Evolutionary conservation across 2,329 filamentous ascomycete species (phyloP).

Genomic region (Nemania serpens): DNA sequence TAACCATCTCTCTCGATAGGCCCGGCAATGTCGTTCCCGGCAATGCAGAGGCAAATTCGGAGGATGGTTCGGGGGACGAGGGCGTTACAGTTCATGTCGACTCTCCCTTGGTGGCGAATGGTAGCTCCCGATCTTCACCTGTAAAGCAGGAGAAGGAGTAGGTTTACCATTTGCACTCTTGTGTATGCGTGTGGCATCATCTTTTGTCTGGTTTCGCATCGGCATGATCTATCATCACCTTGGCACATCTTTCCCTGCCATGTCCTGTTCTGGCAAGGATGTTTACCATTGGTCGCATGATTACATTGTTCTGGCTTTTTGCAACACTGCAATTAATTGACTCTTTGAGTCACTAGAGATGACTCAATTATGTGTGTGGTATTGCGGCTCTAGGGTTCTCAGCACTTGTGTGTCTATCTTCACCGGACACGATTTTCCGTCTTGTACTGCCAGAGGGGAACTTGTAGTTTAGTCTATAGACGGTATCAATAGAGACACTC

Average conservation of each 20-base stretch:
- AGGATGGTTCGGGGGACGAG: slow-evolving; percentile 55
- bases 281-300: slow-evolving; percentile 32
- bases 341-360: slow-evolving; percentile 34
- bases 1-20: slow-evolving; percentile 47
- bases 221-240: slow-evolving; percentile 36
- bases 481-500: slow-evolving; percentile 36
- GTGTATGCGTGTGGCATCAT: slow-evolving; percentile 33
- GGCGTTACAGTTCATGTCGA: slow-evolving; percentile 60
- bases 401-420: slow-evolving; percentile 36
- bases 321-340: slow-evolving; percentile 31
- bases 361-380: slow-evolving; percentile 36
- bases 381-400: slow-evolving; percentile 28
- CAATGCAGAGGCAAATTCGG: slow-evolving; percentile 48
- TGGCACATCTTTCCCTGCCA: slow-evolving; percentile 33
- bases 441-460: slow-evolving; percentile 32
- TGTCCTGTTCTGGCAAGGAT: slow-evolving; percentile 29
- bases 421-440: slow-evolving; percentile 38
- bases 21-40: slow-evolving; percentile 48
- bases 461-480: slow-evolving; percentile 39
- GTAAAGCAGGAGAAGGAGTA: slow-evolving; percentile 49
- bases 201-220: slow-evolving; percentile 38
- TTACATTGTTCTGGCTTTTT: slow-evolving; percentile 32
- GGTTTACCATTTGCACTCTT: slow-evolving; percentile 25
- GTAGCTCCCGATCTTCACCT: slow-evolving; percentile 56
- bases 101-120: slow-evolving; percentile 49